phyloP scores from a whole-genome alignment of 2,329 filamentous ascomycete genomes.

The Aspergillus sp. region DNA sequence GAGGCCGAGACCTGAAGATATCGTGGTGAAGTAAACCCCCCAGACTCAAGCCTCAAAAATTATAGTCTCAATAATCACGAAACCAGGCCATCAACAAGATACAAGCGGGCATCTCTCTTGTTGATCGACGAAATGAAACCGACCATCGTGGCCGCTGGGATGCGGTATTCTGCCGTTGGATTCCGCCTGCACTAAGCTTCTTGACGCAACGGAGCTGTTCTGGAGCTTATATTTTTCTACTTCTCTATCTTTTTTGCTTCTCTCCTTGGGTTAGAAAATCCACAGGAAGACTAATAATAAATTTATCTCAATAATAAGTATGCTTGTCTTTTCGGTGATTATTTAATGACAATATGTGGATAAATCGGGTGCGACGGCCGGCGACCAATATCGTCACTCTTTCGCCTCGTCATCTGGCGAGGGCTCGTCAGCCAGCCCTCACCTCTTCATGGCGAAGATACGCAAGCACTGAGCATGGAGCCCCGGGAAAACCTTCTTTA shows the following conservation, averaged over 20 bases:
- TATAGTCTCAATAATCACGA: not conserved
- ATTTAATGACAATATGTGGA: slow-evolving; percentile 20
- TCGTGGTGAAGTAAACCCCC: not conserved
- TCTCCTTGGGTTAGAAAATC: too few species aligned
- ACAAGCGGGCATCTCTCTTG: not conserved
- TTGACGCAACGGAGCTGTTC: slow-evolving; percentile 20
- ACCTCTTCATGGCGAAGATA: slow-evolving; percentile 22
- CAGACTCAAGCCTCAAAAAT: not conserved
- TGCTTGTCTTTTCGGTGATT: not conserved
- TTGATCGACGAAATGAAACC: not conserved
- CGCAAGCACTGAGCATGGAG: slow-evolving; percentile 18
- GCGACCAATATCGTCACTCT: slow-evolving; percentile 14
- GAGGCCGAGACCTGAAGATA: slow-evolving; percentile 2
- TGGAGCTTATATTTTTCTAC: not conserved
- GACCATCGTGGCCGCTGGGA: slow-evolving; percentile 17
- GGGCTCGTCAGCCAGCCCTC: slow-evolving; percentile 12
- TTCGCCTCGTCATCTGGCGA: slow-evolving; percentile 15
- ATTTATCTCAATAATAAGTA: not conserved
- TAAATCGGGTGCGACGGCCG: slow-evolving; percentile 19
- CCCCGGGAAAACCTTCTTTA: slow-evolving; percentile 7
- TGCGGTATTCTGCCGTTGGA: slow-evolving; percentile 29
- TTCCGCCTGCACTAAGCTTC: slow-evolving; percentile 18
- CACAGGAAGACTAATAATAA: too few species aligned
- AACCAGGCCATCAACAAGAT: not conserved
- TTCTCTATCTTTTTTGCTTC: not conserved